These are phyloP conservation scores for Ampelocalamus luodianensis DNA, from an alignment of 176 grass and related monocot species.

Conservation along the genomic window DNA sequence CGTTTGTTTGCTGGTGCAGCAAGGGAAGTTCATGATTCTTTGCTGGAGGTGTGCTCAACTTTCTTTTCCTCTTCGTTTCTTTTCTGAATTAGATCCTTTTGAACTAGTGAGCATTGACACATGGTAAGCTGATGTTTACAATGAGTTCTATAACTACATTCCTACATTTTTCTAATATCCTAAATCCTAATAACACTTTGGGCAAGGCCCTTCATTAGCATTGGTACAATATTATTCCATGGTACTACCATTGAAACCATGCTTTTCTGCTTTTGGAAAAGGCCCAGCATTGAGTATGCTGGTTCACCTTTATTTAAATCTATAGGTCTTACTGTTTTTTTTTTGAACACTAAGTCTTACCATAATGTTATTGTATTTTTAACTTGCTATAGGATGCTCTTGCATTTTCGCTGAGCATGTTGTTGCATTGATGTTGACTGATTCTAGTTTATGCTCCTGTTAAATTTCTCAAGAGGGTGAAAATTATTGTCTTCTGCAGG, in stretches of 20 bases:
- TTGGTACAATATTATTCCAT: constrained; percentile 17
- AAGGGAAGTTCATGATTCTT: constrained; percentile 63
- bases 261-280: constrained; percentile 13
- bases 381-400: constrained; percentile 21
- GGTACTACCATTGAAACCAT: not conserved
- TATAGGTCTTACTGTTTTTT: not conserved
- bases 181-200: constrained; percentile 2
- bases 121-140: not conserved
- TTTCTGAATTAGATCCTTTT: not conserved
- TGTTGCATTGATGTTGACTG: constrained; percentile 22
- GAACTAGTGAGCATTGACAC: constrained; percentile 24
- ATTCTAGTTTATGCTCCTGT: constrained; percentile 38
- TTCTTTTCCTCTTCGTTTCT: constrained; percentile 1
- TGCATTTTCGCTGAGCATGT: constrained; percentile 31
- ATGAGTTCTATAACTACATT: constrained; percentile 1
- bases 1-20: constrained; percentile 58
- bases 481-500: constrained; percentile 56
- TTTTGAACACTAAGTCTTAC: not conserved
- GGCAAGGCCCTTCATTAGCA: constrained; percentile 9
- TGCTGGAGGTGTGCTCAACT: constrained; percentile 56
- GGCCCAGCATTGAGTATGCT: constrained; percentile 23
- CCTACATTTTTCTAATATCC: not conserved
- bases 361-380: not conserved
- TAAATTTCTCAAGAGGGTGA: constrained; percentile 42
- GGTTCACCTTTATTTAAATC: constrained; percentile 6